phyloP scores from a whole-genome alignment of 1,139 yeast genomes.

The Geotrichum citri-aurantii region DNA sequence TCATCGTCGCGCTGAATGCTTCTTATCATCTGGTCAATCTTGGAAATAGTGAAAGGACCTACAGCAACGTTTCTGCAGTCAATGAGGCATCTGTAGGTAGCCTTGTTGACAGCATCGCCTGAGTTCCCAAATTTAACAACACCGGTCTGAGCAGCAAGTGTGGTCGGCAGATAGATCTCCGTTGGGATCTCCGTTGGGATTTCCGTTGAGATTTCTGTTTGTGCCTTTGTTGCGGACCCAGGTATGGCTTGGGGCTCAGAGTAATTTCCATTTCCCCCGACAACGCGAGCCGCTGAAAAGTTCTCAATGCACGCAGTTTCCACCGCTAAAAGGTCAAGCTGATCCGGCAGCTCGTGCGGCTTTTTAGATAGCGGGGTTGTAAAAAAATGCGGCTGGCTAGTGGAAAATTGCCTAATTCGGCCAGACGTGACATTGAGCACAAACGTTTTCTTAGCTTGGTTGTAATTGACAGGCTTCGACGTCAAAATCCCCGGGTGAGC shows the following conservation, averaged over 20 bases:
- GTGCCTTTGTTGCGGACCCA: not conserved
- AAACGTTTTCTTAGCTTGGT: not conserved
- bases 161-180: no score
- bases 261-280: not conserved
- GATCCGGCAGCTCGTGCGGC: not conserved
- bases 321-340: not conserved
- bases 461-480: not conserved
- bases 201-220: no score
- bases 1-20: not conserved
- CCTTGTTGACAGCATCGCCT: not conserved
- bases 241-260: no score
- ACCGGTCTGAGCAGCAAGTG: not conserved
- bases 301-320: not conserved
- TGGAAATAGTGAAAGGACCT: not conserved
- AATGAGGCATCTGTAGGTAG: not conserved
- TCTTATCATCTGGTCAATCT: conserved; percentile 1
- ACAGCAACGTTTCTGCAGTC: not conserved
- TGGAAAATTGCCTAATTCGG: not conserved
- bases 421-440: not conserved
- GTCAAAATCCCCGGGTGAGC: not conserved
- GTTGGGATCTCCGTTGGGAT: no score
- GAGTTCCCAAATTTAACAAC: not conserved
- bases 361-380: not conserved
- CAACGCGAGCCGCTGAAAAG: not conserved
- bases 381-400: not conserved